phyloP scores from a whole-genome alignment of 306 rosid species.

The Vicia faba region DNA sequence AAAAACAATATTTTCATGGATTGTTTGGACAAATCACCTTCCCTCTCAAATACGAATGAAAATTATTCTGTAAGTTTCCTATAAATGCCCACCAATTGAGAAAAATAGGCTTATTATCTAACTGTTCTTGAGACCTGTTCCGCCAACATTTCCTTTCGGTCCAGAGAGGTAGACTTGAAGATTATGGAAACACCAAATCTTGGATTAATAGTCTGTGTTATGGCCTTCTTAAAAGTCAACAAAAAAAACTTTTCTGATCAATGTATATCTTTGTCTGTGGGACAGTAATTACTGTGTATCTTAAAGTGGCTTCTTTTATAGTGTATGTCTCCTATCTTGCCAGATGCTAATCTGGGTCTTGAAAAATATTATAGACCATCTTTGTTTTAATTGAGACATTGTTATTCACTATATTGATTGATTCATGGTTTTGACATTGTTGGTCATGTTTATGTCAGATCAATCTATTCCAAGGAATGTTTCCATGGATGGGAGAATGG shows the following conservation, averaged over 20 bases:
- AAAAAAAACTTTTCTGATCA: no score
- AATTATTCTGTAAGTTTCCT: neutral
- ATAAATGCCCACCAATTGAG: neutral
- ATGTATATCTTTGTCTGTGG: neutral
- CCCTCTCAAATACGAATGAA: neutral
- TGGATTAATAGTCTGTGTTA: no score
- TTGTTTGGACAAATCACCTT: neutral
- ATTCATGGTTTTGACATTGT: slow-evolving; percentile 34
- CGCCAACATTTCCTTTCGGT: neutral
- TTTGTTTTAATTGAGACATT: slow-evolving; percentile 9
- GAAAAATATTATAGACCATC: neutral
- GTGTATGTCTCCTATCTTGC: neutral
- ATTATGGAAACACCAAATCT: slow-evolving; percentile 12
- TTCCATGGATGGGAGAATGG: slow-evolving; percentile 58
- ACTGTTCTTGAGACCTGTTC: neutral
- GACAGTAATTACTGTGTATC: slow-evolving; percentile 19
- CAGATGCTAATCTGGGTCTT: slow-evolving; percentile 13
- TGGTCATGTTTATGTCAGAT: slow-evolving; percentile 52
- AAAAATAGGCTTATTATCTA: neutral
- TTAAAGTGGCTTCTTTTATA: slow-evolving; percentile 5
- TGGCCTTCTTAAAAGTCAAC: no score
- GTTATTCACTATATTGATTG: slow-evolving; percentile 25
- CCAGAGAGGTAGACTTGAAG: neutral
- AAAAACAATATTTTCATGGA: no score
- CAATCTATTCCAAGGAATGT: slow-evolving; percentile 62